Evolutionary conservation across 352 stramenopile genomes (phyloP).

Genomic region (Phytophthora podocarpi): DNA sequence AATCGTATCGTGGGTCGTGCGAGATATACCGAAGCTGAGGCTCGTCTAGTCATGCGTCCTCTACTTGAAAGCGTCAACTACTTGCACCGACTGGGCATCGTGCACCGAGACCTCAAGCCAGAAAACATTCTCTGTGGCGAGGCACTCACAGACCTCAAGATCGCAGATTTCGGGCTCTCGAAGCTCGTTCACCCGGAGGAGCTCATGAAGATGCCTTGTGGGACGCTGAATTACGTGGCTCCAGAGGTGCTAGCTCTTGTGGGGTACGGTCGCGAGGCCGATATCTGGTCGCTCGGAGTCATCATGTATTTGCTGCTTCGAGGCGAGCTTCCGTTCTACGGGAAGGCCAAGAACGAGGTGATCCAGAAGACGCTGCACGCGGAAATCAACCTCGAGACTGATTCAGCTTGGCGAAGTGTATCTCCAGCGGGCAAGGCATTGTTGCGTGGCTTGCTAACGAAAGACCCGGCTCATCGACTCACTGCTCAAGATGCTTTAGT

Average conservation of each 20-base stretch:
- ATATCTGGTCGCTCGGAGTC: constrained; percentile 93
- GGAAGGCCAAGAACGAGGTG: constrained; percentile 91
- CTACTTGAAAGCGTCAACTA: constrained; percentile 92
- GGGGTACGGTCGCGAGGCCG: constrained; percentile 89
- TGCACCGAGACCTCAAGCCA: constrained; percentile 90
- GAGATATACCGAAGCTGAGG: constrained; percentile 90
- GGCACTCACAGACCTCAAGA: constrained; percentile 87
- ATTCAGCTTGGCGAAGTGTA: constrained; percentile 59
- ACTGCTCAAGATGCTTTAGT: constrained; percentile 79
- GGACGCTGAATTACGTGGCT: constrained; percentile 94
- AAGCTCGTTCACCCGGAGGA: constrained; percentile 93
- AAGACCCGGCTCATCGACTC: constrained; percentile 78
- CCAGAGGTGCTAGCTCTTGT: constrained; percentile 90
- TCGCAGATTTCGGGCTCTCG: constrained; percentile 93
- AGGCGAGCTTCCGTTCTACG: constrained; percentile 91
- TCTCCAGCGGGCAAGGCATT: constrained; percentile 67
- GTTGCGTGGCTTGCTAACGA: constrained; percentile 83
- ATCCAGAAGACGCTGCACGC: constrained; percentile 92
- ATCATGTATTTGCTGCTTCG: constrained; percentile 93
- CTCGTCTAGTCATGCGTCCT: constrained; percentile 85
- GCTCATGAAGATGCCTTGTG: constrained; percentile 94
- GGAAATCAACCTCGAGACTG: constrained; percentile 81
- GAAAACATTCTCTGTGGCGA: constrained; percentile 92
- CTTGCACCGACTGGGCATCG: constrained; percentile 91
- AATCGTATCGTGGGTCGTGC: constrained; percentile 93